Percentiles rank a stretch among this genome's conserved stretches.
phyloP scores from a whole-genome alignment of 176 grass and related monocot genomes.

The Raddia guianensis region DNA sequence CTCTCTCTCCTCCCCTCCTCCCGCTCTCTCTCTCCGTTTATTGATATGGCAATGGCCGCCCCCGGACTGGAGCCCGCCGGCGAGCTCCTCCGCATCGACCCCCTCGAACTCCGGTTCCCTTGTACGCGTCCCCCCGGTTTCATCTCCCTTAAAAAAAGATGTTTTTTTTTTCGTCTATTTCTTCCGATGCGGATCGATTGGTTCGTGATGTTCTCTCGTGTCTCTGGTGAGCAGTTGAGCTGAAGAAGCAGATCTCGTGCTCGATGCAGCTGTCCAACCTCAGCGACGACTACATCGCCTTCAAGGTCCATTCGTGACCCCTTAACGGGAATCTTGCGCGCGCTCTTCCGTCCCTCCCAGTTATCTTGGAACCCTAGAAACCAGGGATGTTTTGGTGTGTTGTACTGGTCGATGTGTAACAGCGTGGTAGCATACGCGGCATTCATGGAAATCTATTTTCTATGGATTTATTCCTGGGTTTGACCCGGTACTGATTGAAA shows the following conservation, averaged over 20 bases:
- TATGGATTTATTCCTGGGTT: constrained; percentile 22
- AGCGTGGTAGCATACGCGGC: not conserved
- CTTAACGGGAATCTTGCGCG: not conserved
- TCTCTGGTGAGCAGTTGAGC: constrained; percentile 63
- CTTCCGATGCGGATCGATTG: constrained; percentile 27
- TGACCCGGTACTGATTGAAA: constrained; percentile 9
- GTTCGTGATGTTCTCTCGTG: constrained; percentile 25
- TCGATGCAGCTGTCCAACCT: constrained; percentile 79
- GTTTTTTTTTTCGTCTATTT: not conserved
- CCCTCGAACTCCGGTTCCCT: constrained; percentile 64
- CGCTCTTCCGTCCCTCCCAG: not conserved
- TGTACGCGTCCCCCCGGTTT: constrained; percentile 19
- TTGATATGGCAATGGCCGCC: constrained; percentile 50
- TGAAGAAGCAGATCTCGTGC: constrained; percentile 88
- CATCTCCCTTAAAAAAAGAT: not conserved
- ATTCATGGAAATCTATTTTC: not conserved
- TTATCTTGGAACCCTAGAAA: constrained; percentile 31
- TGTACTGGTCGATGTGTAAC: not conserved
- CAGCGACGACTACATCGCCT: constrained; percentile 64
- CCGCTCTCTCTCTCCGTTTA: not conserved
- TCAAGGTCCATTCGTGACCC: constrained; percentile 56
- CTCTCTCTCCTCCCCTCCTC: not conserved
- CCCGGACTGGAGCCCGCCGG: constrained; percentile 40
- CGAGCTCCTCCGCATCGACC: constrained; percentile 66
- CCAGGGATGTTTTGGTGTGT: not conserved